phyloP scores from a whole-genome alignment of 192 early-diverging fungal species.

The Radiomyces spectabilis region DNA sequence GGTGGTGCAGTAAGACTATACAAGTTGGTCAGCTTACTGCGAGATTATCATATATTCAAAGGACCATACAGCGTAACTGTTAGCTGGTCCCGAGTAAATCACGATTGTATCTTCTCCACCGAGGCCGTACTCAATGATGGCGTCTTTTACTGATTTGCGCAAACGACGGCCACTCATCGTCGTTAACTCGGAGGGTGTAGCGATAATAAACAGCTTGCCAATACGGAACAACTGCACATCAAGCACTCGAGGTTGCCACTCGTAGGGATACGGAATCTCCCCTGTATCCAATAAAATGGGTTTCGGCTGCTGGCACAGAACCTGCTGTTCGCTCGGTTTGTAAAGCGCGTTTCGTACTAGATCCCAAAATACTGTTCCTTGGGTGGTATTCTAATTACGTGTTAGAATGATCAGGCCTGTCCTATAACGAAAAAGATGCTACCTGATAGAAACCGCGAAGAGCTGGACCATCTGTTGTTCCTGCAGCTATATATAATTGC shows the following conservation, averaged over 20 bases:
- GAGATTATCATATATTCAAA: no score
- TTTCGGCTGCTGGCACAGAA: conserved; percentile 48
- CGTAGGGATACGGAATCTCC: conserved; percentile 34
- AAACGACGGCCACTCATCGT: conserved; percentile 54
- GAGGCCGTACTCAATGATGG: conserved; percentile 26
- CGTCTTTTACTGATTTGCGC: conserved; percentile 6
- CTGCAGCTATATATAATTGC: no score
- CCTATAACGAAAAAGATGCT: neutral
- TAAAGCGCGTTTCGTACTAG: conserved; percentile 2
- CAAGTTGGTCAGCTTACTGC: no score
- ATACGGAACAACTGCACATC: conserved; percentile 42
- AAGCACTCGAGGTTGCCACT: conserved; percentile 42
- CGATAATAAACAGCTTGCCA: conserved; percentile 39
- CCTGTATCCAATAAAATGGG: conserved; percentile 50
- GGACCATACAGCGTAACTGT: conserved; percentile 49
- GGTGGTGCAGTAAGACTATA: conserved; percentile 37
- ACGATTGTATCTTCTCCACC: conserved; percentile 35
- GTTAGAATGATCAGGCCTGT: neutral
- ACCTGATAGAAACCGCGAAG: conserved; percentile 16
- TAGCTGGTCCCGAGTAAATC: conserved; percentile 44
- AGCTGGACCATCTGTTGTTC: conserved; percentile 49
- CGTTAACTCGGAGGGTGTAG: conserved; percentile 50
- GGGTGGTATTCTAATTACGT: conserved; percentile 5
- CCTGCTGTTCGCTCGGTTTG: conserved; percentile 24
- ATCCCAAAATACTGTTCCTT: conserved; percentile 16